Percentiles rank a stretch among this genome's conserved stretches.
Evolutionary conservation across 768 basidiomycete species (phyloP).

Genomic region (Clitopilus hobsonii): DNA sequence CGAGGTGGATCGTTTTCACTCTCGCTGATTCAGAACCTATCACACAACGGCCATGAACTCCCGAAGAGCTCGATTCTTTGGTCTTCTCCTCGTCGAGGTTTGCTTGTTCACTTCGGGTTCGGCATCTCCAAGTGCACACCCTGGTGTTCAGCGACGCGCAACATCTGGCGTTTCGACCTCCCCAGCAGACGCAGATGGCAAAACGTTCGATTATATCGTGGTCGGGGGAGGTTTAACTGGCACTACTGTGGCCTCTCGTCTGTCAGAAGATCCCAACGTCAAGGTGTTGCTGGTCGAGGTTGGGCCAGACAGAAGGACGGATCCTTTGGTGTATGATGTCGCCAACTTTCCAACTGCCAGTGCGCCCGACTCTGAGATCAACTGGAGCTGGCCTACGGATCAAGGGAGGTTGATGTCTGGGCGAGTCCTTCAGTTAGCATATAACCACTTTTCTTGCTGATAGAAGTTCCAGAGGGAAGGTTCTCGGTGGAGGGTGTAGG

Average conservation of each 20-base stretch:
- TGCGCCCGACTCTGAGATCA: conserved; percentile 36
- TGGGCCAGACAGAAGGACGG: neutral
- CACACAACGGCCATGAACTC: neutral
- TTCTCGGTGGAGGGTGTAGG: conserved; percentile 37
- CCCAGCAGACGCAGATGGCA: conserved; percentile 23
- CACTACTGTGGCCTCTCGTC: neutral
- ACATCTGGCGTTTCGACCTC: conserved; percentile 28
- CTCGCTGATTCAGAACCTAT: neutral
- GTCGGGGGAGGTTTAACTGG: conserved; percentile 23
- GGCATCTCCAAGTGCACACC: neutral
- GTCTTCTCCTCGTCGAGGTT: neutral
- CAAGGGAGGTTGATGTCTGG: conserved; percentile 34
- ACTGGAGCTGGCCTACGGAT: conserved; percentile 43
- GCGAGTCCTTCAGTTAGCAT: conserved; percentile 15
- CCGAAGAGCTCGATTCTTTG: neutral
- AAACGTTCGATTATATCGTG: conserved; percentile 26
- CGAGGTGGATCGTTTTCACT: neutral
- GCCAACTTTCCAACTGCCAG: conserved; percentile 29
- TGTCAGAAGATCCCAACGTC: neutral
- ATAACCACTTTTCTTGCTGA: neutral
- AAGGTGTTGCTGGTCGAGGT: neutral
- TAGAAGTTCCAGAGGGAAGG: conserved; percentile 34
- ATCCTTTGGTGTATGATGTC: conserved; percentile 41
- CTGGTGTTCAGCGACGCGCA: conserved; percentile 15
- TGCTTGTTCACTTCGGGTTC: conserved; percentile 11